Evolutionary conservation across 306 rosid genomes (phyloP).

Genomic region (Astragalus membranaceus): DNA sequence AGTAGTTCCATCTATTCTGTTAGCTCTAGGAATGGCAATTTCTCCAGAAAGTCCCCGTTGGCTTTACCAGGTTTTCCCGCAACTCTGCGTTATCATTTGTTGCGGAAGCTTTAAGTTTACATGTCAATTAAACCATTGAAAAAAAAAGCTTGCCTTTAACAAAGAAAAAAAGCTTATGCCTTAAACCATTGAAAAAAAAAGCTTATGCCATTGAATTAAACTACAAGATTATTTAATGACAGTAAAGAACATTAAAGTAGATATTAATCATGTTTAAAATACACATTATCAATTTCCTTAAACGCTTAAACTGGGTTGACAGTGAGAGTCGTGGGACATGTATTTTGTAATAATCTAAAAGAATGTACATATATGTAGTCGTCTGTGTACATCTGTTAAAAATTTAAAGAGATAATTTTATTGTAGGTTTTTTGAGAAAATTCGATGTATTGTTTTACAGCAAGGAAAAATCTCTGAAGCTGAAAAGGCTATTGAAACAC

Average conservation of each 20-base stretch:
- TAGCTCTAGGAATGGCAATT: constrained; percentile 86
- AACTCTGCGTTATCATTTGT: constrained; percentile 6
- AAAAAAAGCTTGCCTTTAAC: too few species aligned
- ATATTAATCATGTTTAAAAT: not conserved
- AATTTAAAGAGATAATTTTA: not conserved
- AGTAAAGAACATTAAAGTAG: not conserved
- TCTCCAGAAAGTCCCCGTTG: constrained; percentile 98
- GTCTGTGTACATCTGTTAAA: not conserved
- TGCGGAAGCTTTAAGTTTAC: not conserved
- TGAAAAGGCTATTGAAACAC: constrained; percentile 64
- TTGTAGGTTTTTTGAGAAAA: constrained; percentile 17
- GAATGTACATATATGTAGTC: not conserved
- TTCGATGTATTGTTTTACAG: constrained; percentile 38
- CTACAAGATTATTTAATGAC: too few species aligned
- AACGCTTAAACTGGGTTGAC: not conserved
- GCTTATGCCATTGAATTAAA: not conserved
- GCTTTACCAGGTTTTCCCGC: constrained; percentile 76
- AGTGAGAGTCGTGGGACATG: not conserved
- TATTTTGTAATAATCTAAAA: not conserved
- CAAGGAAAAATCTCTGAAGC: constrained; percentile 81
- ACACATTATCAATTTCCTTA: not conserved
- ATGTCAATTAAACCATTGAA: not conserved
- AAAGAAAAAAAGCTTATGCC: not conserved
- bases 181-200: not conserved
- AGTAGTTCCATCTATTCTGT: constrained; percentile 69